Conservation (phyloP, 2,329 filamentous ascomycete genomes). For the Lithohypha guttulata region DNA sequence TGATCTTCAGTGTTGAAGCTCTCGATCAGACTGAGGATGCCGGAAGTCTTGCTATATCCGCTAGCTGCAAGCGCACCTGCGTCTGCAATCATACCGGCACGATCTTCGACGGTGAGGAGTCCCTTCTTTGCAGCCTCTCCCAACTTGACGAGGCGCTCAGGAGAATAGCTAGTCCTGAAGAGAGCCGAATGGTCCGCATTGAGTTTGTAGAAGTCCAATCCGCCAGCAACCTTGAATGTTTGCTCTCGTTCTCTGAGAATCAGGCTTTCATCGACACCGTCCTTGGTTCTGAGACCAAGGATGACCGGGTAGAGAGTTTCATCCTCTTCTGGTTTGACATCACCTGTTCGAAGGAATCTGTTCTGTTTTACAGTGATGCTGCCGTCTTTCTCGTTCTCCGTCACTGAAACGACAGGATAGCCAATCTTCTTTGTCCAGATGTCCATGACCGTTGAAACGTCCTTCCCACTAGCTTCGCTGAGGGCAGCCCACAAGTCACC, state of each 20-base stretch:
- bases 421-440: slow-evolving; percentile 97
- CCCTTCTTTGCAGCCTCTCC: slow-evolving; percentile 74
- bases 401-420: slow-evolving; percentile 81
- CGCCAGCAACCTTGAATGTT: slow-evolving; percentile 62
- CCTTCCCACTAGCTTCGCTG: slow-evolving; percentile 79
- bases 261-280: slow-evolving; percentile 67
- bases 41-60: slow-evolving; percentile 88
- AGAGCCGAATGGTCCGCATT: slow-evolving; percentile 91
- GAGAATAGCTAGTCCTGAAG: slow-evolving; percentile 80
- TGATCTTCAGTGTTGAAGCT: slow-evolving; percentile 71
- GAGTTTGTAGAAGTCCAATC: slow-evolving; percentile 82
- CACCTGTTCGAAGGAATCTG: slow-evolving; percentile 82
- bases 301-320: slow-evolving; percentile 80
- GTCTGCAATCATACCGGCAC: slow-evolving; percentile 89
- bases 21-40: slow-evolving; percentile 72
- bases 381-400: slow-evolving; percentile 58
- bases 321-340: slow-evolving; percentile 89
- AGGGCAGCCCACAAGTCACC: slow-evolving; percentile 83
- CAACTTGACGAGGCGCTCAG: slow-evolving; percentile 74
- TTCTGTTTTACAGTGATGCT: slow-evolving; percentile 87
- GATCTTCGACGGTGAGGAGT: slow-evolving; percentile 74
- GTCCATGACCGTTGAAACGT: slow-evolving; percentile 80
- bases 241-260: slow-evolving; percentile 63
- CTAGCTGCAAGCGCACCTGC: slow-evolving; percentile 80
- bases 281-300: slow-evolving; percentile 70